phyloP scores from a whole-genome alignment of 2,329 filamentous ascomycete species.

The Epichloe hybrida region DNA sequence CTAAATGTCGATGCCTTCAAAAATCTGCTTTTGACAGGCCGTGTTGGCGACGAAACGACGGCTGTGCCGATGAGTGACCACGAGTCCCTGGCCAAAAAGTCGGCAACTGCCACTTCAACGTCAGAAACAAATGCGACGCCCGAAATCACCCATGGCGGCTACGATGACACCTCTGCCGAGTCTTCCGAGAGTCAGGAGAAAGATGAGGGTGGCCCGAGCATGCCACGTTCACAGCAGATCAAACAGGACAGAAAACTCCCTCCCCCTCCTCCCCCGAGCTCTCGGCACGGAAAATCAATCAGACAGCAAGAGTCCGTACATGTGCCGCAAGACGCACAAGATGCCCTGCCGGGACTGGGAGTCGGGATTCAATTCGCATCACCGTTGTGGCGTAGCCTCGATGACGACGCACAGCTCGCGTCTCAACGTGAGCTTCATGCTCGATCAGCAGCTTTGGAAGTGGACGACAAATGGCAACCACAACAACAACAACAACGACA shows the following conservation, averaged over 20 bases:
- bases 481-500: background rate
- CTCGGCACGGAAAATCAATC: conserved; percentile 65
- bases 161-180: background rate
- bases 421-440: conserved; percentile 38
- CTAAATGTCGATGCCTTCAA: conserved; percentile 71
- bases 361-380: conserved; percentile 33
- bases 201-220: background rate
- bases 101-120: background rate
- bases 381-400: conserved; percentile 23
- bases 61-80: background rate
- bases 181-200: conserved; percentile 3
- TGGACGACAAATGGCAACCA: background rate
- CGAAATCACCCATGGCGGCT: background rate
- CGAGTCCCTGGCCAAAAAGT: background rate
- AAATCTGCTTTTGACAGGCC: conserved; percentile 61
- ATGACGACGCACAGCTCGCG: conserved; percentile 35
- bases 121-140: background rate
- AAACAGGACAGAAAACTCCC: conserved; percentile 45
- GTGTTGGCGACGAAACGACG: conserved; percentile 24
- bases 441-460: conserved; percentile 25
- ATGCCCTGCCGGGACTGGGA: background rate
- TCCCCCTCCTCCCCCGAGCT: conserved; percentile 42
- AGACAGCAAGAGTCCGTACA: conserved; percentile 17
- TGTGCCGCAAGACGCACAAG: background rate
- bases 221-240: background rate